Evolutionary conservation across 768 basidiomycete genomes (phyloP).

Genomic region (Agaricus bisporus): DNA sequence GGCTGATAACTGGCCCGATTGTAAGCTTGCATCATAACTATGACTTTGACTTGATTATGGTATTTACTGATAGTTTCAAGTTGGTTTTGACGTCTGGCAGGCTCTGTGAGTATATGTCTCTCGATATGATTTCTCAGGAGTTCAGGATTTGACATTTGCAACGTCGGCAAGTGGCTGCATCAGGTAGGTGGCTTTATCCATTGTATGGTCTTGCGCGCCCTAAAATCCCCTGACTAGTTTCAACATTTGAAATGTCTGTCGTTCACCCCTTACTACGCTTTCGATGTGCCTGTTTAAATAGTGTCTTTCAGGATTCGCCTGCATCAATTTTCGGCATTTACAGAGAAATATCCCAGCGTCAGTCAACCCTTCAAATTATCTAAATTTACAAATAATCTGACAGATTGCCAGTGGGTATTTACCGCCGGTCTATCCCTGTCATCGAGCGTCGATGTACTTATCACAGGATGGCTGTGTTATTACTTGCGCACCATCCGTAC

Average conservation of each 20-base stretch:
- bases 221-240: conserved; percentile 13
- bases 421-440: conserved; percentile 46
- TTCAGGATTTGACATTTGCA: not conserved
- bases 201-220: not conserved
- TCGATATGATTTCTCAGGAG: not conserved
- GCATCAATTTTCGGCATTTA: conserved; percentile 18
- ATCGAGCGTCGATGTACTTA: conserved; percentile 41
- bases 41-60: not conserved
- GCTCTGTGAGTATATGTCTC: conserved; percentile 1
- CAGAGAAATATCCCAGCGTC: conserved; percentile 16
- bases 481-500: conserved; percentile 34
- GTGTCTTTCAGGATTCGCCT: conserved; percentile 25
- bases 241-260: conserved; percentile 23
- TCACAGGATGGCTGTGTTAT: conserved; percentile 38
- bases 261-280: not conserved
- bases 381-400: not conserved
- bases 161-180: conserved; percentile 2
- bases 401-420: conserved; percentile 33
- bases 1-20: conserved; percentile 21
- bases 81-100: not conserved
- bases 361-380: not conserved
- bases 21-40: not conserved
- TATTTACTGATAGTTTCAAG: not conserved
- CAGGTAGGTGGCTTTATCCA: conserved; percentile 3
- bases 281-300: not conserved